Evolutionary conservation across 1,139 yeast genomes (phyloP), one percentile per base, ranked within the genome.

Genomic region (Diutina scorzettiae): DNA sequence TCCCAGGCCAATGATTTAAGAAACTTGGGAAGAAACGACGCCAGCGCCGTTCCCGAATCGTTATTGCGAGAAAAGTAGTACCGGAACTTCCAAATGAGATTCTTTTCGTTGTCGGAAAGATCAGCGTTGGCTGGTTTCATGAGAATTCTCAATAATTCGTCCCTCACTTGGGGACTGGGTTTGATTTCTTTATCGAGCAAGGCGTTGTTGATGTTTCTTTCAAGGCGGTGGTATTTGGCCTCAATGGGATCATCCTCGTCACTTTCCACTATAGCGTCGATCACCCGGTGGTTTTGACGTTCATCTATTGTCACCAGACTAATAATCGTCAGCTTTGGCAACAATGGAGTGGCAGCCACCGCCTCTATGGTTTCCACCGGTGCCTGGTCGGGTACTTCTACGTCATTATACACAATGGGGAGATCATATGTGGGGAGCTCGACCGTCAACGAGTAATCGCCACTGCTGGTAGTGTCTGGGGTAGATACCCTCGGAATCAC

Each of bases 1-100:
- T 78, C 85, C 86, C 96, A 84, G 51, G 87, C 81, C 19, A 89
- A 82, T 24, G 95, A 80, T 54, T 87, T 86, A 46, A 91, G 69
- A 48, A 91, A 80, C 58, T 91, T 91, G 20, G 95, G 85, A 44
- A 86, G 64, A 19, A 87, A 87, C 44, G 76, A 78, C 2, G 47
- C 43, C 36, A 37, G 45, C 29, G 30, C 39, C 8, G 45, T 59
- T 21, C 53, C 55, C 21, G 53, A 47, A 2, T 60, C 47, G 45
- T 63, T 55, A 53, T 81, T 83, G 47, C 82, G 78, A 40, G 91
- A 74, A 44, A 89, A 71, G 57, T 81, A 89, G 62, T 85, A 91
- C 43, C 98, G 65, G 58, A 83, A 91, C 58, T 84, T 84, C 97
- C 97, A 91, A 16, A 93, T 71, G 52, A 87, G 62, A 49, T 87